Evolutionary conservation across 352 stramenopile species (phyloP).

Genomic region (Nannochloropsis limnetica): DNA sequence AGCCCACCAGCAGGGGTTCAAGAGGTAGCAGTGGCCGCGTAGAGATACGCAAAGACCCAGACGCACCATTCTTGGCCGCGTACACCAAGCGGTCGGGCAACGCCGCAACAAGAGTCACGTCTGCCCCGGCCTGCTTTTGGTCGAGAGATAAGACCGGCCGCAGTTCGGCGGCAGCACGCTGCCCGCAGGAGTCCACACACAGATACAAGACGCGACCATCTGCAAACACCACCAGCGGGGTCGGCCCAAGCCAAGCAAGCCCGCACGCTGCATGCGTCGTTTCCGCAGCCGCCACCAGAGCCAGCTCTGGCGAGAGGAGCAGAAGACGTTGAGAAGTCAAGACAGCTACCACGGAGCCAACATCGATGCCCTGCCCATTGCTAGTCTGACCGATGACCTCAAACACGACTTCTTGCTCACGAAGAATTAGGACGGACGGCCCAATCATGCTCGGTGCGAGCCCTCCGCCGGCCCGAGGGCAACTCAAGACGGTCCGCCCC

Average conservation of each 20-base stretch:
- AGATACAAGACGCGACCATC: constrained; percentile 17
- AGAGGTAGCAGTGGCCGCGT: neutral
- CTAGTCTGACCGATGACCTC: neutral
- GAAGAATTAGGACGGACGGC: neutral
- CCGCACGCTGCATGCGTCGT: neutral
- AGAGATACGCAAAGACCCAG: neutral
- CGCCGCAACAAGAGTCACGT: neutral
- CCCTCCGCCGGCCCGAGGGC: neutral
- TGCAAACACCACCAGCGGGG: neutral
- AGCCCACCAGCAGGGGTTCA: constrained; percentile 7
- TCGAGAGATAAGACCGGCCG: neutral
- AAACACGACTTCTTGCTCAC: neutral
- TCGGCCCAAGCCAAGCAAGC: neutral
- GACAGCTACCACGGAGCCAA: neutral
- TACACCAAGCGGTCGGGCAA: constrained; percentile 26
- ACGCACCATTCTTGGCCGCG: neutral
- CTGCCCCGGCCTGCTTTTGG: constrained; percentile 13
- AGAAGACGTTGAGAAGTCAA: constrained; percentile 7
- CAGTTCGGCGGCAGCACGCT: neutral
- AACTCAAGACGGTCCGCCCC: neutral
- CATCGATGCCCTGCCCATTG: neutral
- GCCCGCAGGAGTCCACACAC: neutral
- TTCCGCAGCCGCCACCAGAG: neutral
- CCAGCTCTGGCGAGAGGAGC: neutral
- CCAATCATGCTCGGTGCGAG: neutral